Base-by-base conservation (phyloP, 495 filamentous ascomycete species). In the Lasiosphaeria miniovina region DNA sequence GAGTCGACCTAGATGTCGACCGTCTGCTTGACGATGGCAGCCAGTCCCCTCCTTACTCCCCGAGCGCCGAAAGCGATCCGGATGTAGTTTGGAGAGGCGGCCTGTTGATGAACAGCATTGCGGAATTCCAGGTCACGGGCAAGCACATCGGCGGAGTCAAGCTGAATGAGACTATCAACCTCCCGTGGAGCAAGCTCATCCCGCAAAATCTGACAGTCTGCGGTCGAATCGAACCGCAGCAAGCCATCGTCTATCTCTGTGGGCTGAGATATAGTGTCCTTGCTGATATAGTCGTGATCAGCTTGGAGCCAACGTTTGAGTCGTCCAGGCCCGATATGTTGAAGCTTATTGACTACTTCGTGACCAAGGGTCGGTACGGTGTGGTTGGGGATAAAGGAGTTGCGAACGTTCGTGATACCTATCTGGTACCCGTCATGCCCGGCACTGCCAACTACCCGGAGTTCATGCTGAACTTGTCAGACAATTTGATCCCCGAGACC, bases 221-320 rank as follows among this genome's bases (percentile, higher is more conserved):
- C 63, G 94, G 94, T 10, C 85, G 94, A 5, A 95, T 98, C 55
- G 84, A 87, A 15, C 84, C 87, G 58, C 80, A 86, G 58, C 84
- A 88, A 36, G 94, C 92, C 17, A 88, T 90, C 60, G 88, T 91
- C 45, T 98, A 98, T 70, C 85, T 98, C 3, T 94, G 90, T 65
- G 84, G 89, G 33, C 76, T 96, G 36, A 80, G 88, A 33, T 91
- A 86, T 65, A 90, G 85, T 68, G 74, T 78, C 31, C 85, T 84
- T 12, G 89, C 87, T 4, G 91, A 96, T 68, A 77, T 93, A 3
- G 77, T 86, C 0, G 85, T 91, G 24, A 82, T 92, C 32, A 83
- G 81, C 36, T 72, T 96, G 40, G 82, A 78, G 49, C 82, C 85
- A 8, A 71, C 76, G 31, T 77, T 77, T 4, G 77, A 84, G 45